A percentile compares a stretch with the other conserved stretches of the same genome.
Evolutionary conservation across 345 rosid genomes (phyloP).

Genomic region (Ceriops tagal): DNA sequence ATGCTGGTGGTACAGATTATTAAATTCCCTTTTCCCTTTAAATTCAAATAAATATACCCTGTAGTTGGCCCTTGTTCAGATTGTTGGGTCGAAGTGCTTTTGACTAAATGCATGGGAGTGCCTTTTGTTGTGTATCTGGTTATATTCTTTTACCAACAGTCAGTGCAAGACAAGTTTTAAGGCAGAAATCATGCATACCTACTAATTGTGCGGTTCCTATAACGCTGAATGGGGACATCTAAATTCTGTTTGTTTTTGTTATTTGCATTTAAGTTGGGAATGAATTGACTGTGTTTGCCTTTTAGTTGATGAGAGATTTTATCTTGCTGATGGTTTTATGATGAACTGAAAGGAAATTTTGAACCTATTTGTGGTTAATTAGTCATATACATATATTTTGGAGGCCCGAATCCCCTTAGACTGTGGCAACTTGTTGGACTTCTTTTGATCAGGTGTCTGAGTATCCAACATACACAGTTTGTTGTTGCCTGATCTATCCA

Average conservation of each 20-base stretch:
- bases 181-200: neutral
- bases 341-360: conserved; percentile 50
- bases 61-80: neutral
- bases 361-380: conserved; percentile 50
- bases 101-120: neutral
- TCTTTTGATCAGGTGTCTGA: conserved; percentile 25
- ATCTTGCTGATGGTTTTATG: conserved; percentile 64
- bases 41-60: neutral
- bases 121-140: neutral
- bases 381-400: conserved; percentile 8
- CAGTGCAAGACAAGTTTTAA: too few species aligned
- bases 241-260: neutral
- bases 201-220: neutral
- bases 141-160: neutral
- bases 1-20: neutral
- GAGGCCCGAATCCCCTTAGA: neutral
- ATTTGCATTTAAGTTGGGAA: neutral
- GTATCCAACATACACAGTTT: neutral
- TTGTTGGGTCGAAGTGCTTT: too few species aligned
- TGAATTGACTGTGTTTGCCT: conserved; percentile 2
- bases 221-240: neutral
- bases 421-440: conserved; percentile 6
- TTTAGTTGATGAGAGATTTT: conserved; percentile 6
- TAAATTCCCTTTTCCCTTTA: neutral
- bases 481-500: neutral